These are phyloP conservation scores for Leccinum colubrinum DNA, from an alignment of 1,284 basidiomycete genomes.

Conservation along the genomic window DNA sequence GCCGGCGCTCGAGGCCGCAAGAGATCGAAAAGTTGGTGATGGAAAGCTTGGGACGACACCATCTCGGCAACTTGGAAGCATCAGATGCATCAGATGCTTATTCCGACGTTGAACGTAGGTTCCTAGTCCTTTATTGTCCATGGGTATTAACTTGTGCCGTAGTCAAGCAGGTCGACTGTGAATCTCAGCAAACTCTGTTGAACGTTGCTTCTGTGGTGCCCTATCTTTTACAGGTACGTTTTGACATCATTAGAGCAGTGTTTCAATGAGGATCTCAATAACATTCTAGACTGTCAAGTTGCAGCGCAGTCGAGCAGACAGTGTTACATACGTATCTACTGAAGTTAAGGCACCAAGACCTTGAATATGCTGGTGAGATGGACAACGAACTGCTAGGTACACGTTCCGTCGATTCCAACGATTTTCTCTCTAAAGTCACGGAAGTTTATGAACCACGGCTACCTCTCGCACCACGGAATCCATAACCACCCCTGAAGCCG, in stretches of 20 bases:
- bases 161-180: constrained; percentile 16
- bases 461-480: constrained; percentile 43
- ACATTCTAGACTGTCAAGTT: constrained; percentile 40
- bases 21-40: constrained; percentile 49
- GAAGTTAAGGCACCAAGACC: constrained; percentile 48
- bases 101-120: constrained; percentile 13
- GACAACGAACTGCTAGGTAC: neutral
- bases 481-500: constrained; percentile 41
- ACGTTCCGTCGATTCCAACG: neutral
- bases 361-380: constrained; percentile 24
- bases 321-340: constrained; percentile 38
- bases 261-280: neutral
- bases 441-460: constrained; percentile 44
- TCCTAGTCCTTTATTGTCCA: neutral
- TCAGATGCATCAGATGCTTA: neutral
- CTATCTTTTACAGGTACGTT: constrained; percentile 51
- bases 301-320: constrained; percentile 44
- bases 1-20: constrained; percentile 53
- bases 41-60: constrained; percentile 22
- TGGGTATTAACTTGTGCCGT: constrained; percentile 7
- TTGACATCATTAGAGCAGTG: neutral
- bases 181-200: constrained; percentile 14
- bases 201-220: constrained; percentile 38
- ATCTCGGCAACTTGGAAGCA: constrained; percentile 8
- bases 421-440: constrained; percentile 1